phyloP scores from a whole-genome alignment of 805 yeast genomes.

The Barnettozyma salicaria region DNA sequence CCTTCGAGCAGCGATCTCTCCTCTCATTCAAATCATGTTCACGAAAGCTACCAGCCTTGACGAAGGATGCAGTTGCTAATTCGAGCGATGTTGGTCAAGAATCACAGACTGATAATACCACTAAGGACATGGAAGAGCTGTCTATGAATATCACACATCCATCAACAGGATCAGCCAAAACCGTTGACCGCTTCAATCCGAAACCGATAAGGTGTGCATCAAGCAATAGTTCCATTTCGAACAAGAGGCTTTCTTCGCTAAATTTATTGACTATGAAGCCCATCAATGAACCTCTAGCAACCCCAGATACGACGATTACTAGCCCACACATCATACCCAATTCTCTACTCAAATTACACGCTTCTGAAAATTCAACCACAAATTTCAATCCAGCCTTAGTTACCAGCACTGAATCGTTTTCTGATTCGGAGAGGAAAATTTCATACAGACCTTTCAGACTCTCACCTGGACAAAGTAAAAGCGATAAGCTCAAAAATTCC shows the following conservation, averaged over 20 bases:
- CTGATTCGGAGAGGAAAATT: neutral
- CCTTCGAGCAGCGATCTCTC: no score
- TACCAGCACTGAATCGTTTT: no score
- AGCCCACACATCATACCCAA: constrained; percentile 9
- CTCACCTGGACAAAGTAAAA: neutral
- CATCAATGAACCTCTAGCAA: constrained; percentile 4
- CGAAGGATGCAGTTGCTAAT: no score
- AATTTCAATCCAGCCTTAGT: neutral
- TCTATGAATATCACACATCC: no score
- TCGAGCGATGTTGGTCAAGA: no score
- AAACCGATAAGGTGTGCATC: constrained; percentile 21
- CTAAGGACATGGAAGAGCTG: no score
- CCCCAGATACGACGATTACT: constrained; percentile 16
- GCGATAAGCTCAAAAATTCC: neutral
- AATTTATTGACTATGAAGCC: constrained; percentile 9
- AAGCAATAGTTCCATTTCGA: neutral
- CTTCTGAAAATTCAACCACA: neutral
- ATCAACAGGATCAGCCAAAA: no score
- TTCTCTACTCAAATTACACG: neutral
- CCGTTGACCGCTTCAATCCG: constrained; percentile 5
- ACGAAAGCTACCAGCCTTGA: no score
- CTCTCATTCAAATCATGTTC: no score
- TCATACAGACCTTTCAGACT: neutral
- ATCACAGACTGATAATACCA: no score
- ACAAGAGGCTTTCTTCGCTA: constrained; percentile 7